Evolutionary conservation across 345 rosid species (phyloP), one percentile per base, ranked within the genome.

Genomic region (Sonneratia caseolaris): DNA sequence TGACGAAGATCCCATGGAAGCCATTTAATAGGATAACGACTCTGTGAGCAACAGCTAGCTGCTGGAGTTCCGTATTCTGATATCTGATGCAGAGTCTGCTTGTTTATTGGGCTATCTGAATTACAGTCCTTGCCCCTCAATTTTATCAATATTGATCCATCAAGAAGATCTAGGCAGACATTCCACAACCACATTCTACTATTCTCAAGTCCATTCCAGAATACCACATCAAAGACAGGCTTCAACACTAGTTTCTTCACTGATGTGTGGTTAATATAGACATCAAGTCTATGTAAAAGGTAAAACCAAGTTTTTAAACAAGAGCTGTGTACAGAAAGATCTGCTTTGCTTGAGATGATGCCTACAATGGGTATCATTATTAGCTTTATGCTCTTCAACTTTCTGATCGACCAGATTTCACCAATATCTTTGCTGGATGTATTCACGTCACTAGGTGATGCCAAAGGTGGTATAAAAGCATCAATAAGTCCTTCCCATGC

Each of bases 401-500:
- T 70, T 55, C 77, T 79, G 72, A 64, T 71, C 71, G 76, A 67
- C 74, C 67, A 78, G 72, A 71, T 71, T 59, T 71, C 79, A 77
- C 55, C 56, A 56, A 61, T 40, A 66, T 64, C 74, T 49, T 73
- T 75, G 69, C 65, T 38, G 21, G 62, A 69, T 68, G 64, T 65
- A 51, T 62, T 70, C 40, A 36, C 68, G 65, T 51, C 74, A 70
- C 43, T 70, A 71, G 69, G 76, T 55, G 73, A 62, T 14, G 53
- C 5, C 64, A 74, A 68, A 66, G 72, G 76, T n/a, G 74, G 73
- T 73, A 82, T 68, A 71, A 85, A 78, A 68, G 80, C 83, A 82
- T 85, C 89, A 72, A 87, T 71, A 36, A 87, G 85, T 62, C 83
- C 85, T 81, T 84, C 84, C 91, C 88, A 87, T 6, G 89, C 84